Evolutionary conservation across 352 stramenopile species (phyloP), one percentile per base, ranked within the genome.

Genomic region (Phytophthora sojae): DNA sequence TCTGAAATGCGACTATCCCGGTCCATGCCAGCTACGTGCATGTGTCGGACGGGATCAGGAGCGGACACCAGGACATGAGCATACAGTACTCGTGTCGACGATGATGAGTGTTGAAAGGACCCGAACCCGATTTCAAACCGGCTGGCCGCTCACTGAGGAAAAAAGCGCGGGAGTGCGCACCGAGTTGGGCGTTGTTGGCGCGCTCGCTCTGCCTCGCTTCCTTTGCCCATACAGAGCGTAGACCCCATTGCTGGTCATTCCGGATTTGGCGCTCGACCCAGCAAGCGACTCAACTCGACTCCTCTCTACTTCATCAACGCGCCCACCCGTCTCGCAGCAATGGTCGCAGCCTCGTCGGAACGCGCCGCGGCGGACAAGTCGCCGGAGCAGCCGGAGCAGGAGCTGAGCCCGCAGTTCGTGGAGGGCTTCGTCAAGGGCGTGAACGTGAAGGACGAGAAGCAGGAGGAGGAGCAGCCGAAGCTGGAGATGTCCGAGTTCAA

Each of bases 401-500:
- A 80, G 23, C 49, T 76, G 49, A 71, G 14, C 49, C 67, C 65
- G 14, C 57, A 76, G 55, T 62, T 71, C 30, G 57, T 74, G 44
- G 71, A 69, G 15, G 39, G 44, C 23, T 77, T 77, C 32, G 61
- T 57, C 30, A 61, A 79, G 32, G 26, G 15, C 35, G 60, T 64
- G 21, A 50, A 35, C 7, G 47, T 79, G 3, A 69, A 77, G 50
- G 76, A 73, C 49, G 61, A 69, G 8, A 66, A 82, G 15, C 61
- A 79, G 25, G 29, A 70, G 15, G 64, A 79, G 25, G 25, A 70
- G 42, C 42, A 53, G 25, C 60, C 68, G 44, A 66, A 78, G 21
- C 32, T 68, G n/a, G 76, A 77, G 47, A 91, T 93, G 82, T 94
- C 88, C 45, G 80, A 93, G 64, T 97, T 93, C 82, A 98, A 97